Base-by-base conservation (phyloP, 2,329 filamentous ascomycete species). In the Fusarium chlamydosporum region DNA sequence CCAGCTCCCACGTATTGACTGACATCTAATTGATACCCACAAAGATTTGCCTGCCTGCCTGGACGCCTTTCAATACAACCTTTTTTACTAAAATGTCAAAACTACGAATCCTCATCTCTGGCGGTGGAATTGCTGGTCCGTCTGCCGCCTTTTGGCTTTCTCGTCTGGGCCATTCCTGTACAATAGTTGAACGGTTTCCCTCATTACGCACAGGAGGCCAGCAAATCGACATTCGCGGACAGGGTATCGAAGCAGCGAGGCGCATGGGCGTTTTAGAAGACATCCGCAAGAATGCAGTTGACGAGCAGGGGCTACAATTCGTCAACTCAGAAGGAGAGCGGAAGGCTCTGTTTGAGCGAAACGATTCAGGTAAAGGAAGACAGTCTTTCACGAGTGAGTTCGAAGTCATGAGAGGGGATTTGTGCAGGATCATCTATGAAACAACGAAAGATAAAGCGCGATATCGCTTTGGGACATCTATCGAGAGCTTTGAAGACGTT, bases 321-420 rank as follows among this genome's bases (percentile, higher is more conserved):
- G 79, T 88, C 27, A 79, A 87, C 69, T 58, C 64, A 0, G 59
- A 74, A 1, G 82, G 82, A 56, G 74, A 71, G 1, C 53, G 70
- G 4, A 74, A 76, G 41, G 86, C 82, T n/a, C 85, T 68, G 12
- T 26, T 43, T 71, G 72, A 23, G 76, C 76, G 34, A 81, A 82
- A 66, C 75, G 52, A 69, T 26, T 62, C 81, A 0, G 82, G 81
- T 5, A 76, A 79, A 53, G 81, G 82, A 0, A 71, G 67, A 33
- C 83, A 86, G 70, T 77, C 76, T 10, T 74, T 87, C 27, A 86
- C 84, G 0, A 83, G 82, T 61, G 87, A 90, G 57, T 88, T 81
- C 61, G 88, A 90, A 76, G 85, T 90, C 48, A 85, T 90, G 81
- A 79, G 87, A 10, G 86, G 84, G 0, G 84, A 88, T 53, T 71